Base-by-base conservation (phyloP, 2,329 filamentous ascomycete species). In the Aquanectria penicillioides region DNA sequence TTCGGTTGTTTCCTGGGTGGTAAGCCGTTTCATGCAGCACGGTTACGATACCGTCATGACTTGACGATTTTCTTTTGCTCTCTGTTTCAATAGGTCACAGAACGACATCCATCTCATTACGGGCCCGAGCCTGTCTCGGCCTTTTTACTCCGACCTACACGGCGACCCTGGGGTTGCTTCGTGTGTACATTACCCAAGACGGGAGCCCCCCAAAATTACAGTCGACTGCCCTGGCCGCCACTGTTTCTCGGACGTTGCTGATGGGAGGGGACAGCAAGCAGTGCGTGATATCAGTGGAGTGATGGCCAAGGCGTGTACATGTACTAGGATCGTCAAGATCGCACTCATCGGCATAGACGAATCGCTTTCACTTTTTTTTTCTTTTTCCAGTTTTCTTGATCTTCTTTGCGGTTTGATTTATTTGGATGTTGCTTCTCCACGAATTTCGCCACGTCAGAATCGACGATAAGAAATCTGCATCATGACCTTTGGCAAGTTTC, bases 51-150 rank as follows among this genome's bases (percentile, higher is more conserved):
- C 71, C 69, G 68, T 68, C 71, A 79, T 71, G 75, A 79, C 65
- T 72, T 78, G 70, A 79, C 71, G 76, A 79, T 70, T 77, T 73
- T 74, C 71, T 66, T 73, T 74, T 64, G 69, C 68, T 68, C 63
- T 71, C 66, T 75, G 73, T 75, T 71, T 71, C 67, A 70, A 65
- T 69, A 71, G 59, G 64, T 59, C 65, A 53, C 60, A 63, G 62
- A 67, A 66, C 53, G 64, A 66, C 56, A 60, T 63, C 57, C 56
- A 60, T 63, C 57, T 49, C 49, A 61, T 64, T 59, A 64, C 47
- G 68, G 69, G 61, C 57, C 54, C 62, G 54, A 63, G 67, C 61
- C 62, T 60, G 61, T 48, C 56, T 48, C 64, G 57, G 58, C 59
- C 51, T 41, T 57, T 56, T 63, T 48, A 58, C 63, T 64, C 41